Conservation (phyloP, 768 basidiomycete species). For the Boletus rex-veris region DNA sequence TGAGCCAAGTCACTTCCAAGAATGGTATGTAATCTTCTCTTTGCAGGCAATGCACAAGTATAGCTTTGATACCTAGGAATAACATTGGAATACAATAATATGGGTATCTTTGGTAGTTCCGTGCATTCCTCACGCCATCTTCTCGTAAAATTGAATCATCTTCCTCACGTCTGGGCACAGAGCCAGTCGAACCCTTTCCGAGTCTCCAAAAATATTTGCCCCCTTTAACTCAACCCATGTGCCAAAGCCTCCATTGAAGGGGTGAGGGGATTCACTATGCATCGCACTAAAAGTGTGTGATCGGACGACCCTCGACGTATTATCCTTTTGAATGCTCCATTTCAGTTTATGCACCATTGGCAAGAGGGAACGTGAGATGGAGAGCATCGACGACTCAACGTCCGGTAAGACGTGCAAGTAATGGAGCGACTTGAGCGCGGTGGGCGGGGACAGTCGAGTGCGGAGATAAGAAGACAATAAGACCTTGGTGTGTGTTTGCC, state of each 20-base stretch:
- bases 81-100: background rate
- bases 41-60: no score
- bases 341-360: conserved; percentile 65
- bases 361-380: conserved; percentile 57
- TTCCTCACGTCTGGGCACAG: conserved; percentile 62
- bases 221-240: conserved; percentile 59
- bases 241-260: conserved; percentile 38
- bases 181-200: conserved; percentile 64
- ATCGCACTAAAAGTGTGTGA: conserved; percentile 34
- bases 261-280: conserved; percentile 15
- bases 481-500: conserved; percentile 50
- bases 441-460: conserved; percentile 39
- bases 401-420: conserved; percentile 57
- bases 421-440: conserved; percentile 44
- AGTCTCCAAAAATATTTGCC: conserved; percentile 49
- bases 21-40: background rate
- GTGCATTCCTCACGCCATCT: conserved; percentile 22
- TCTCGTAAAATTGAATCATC: conserved; percentile 59
- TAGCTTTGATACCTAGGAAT: background rate
- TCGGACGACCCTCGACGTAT: conserved; percentile 55
- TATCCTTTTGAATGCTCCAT: conserved; percentile 66
- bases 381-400: conserved; percentile 53
- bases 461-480: conserved; percentile 54
- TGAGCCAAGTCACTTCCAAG: background rate
- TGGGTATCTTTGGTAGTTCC: background rate